phyloP scores from a whole-genome alignment of 2,329 filamentous ascomycete species.

The Pestalotiopsis sp. region DNA sequence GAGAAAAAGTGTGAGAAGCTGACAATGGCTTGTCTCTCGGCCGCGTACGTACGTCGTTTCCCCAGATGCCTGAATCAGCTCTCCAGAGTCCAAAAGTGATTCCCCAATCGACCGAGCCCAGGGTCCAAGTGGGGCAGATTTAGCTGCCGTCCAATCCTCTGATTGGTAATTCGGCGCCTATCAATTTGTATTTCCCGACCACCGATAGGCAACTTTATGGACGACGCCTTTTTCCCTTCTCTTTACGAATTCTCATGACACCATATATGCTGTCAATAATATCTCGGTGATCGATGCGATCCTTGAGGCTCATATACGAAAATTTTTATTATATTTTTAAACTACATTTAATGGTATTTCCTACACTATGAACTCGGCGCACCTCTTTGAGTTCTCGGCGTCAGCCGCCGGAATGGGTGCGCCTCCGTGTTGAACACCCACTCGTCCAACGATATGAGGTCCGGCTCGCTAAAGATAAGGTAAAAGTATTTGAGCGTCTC shows the following conservation, averaged over 20 bases:
- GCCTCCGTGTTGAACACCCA: slow-evolving; percentile 19
- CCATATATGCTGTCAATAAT: background rate
- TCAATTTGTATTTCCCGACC: background rate
- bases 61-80: background rate
- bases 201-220: background rate
- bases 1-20: too few species aligned
- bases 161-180: background rate
- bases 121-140: background rate
- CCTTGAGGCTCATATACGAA: background rate
- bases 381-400: background rate
- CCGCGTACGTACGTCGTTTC: too few species aligned
- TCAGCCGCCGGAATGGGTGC: slow-evolving; percentile 14
- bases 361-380: background rate
- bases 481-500: slow-evolving; percentile 20
- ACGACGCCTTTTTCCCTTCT: background rate
- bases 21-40: too few species aligned
- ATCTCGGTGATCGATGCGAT: background rate
- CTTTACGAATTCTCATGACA: background rate
- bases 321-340: background rate
- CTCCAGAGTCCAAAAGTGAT: background rate
- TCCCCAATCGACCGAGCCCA: background rate
- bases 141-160: slow-evolving; percentile 3
- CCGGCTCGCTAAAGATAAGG: slow-evolving; percentile 17
- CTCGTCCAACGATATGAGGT: slow-evolving; percentile 14
- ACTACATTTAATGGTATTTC: background rate